Base-by-base conservation (phyloP, 768 basidiomycete genomes). In the Trametopsis cervina region DNA sequence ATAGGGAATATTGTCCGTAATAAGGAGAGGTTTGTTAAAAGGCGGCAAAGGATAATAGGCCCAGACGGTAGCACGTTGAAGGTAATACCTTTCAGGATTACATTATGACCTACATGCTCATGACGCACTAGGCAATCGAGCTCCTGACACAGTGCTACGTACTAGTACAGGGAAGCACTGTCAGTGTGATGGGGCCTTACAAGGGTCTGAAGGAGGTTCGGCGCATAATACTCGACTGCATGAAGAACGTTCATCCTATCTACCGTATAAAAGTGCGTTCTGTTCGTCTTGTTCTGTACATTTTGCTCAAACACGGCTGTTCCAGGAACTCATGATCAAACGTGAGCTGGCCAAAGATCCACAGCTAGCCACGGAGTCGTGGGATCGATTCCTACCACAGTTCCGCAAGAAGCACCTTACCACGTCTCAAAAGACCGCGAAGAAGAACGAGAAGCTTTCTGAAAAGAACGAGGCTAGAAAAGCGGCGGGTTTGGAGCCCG, bases 201-300 rank as follows among this genome's bases (percentile, higher is more conserved):
- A 96, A 95, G 61, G 85, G 86, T 0, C 72, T 99, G 17, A 98
- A 97, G 64, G 96, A 99, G 66, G 95, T 99, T 10, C 77, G 96
- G 49, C 70, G 94, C 57, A 97, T 98, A 53, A 80, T 99, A n/a
- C 66, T 97, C 36, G 96, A 99, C 62, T 99, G 96, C 71, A 98
- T 99, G 96, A 93, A 86, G 70, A 99, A 99, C 63, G 87, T 98
- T 46, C 96, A 99, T 61, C 96, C 96, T 1, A 98, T 99, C 62
- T 99, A 99, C 64, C 84, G 93, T 58, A 99, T 99, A 67, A 99
- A 99, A 68, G 93, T 89, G 24, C 44, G 42, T 10, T 15, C 21
- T 22, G n/a, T 33, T 22, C 15, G 26, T 35, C 11, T 42, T 20
- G 11, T 17, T 20, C 11, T 12, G 13, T 25, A 44, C 9, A 4